Evolutionary conservation across 2,329 filamentous ascomycete species (phyloP).

Genomic region (Diaporthe ampelina): DNA sequence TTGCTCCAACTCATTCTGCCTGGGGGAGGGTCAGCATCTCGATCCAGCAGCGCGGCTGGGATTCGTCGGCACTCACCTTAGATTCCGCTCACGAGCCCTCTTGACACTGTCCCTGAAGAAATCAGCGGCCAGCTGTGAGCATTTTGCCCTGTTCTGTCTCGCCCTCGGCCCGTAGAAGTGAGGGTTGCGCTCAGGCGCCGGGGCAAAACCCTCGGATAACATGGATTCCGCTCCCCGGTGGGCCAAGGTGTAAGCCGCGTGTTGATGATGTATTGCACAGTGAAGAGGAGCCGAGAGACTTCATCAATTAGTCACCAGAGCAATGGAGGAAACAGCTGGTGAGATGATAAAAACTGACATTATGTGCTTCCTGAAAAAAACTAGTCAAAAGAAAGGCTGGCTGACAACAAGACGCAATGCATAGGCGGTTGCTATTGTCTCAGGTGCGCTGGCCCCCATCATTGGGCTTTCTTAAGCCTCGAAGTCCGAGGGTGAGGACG

Average conservation of each 20-base stretch:
- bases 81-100: conserved; percentile 79
- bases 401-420: neutral
- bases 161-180: conserved; percentile 63
- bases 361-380: neutral
- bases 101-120: conserved; percentile 87
- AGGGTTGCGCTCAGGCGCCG: conserved; percentile 74
- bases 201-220: conserved; percentile 34
- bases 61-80: conserved; percentile 64
- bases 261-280: neutral
- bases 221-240: conserved; percentile 18
- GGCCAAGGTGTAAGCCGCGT: conserved; percentile 6
- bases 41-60: neutral
- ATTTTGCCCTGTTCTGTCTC: conserved; percentile 56
- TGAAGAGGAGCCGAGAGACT: neutral
- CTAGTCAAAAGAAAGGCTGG: neutral
- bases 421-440: conserved; percentile 1
- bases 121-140: conserved; percentile 66
- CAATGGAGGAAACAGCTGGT: neutral
- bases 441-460: conserved; percentile 25
- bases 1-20: conserved; percentile 78
- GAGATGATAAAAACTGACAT: neutral
- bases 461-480: conserved; percentile 18
- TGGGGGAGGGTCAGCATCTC: conserved; percentile 48
- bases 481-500: conserved; percentile 24
- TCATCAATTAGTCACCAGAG: neutral